These are phyloP conservation scores for Cyclotella atomus DNA, from an alignment of 108 stramenopile genomes.

Conservation along the genomic window DNA sequence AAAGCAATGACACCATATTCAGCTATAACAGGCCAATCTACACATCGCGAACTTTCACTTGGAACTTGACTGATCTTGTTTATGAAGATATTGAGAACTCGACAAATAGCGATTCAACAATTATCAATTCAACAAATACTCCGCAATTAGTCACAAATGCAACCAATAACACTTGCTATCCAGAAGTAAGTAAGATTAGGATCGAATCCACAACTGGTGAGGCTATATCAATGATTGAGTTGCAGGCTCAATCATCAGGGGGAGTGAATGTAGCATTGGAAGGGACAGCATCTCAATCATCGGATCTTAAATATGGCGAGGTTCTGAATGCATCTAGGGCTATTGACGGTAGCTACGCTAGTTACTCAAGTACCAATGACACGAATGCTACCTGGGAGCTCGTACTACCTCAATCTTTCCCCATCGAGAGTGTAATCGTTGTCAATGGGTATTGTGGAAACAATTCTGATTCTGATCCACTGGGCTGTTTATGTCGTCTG, in stretches of 20 bases:
- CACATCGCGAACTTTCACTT: neutral
- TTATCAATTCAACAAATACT: too few species aligned
- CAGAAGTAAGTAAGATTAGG: neutral
- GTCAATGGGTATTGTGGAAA: neutral
- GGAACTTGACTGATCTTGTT: too few species aligned
- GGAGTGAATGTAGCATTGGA: neutral
- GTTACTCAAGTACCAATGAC: neutral
- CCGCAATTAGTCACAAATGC: too few species aligned
- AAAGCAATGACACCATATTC: neutral
- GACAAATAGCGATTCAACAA: too few species aligned
- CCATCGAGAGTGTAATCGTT: neutral
- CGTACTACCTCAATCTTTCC: neutral
- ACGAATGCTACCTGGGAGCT: neutral
- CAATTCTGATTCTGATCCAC: neutral
- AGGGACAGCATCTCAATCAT: neutral
- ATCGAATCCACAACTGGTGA: neutral
- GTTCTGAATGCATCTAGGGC: neutral
- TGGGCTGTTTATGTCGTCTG: conserved; percentile 5
- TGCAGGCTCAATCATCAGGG: neutral
- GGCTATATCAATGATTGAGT: neutral
- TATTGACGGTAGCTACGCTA: neutral
- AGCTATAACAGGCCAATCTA: conserved; percentile 4
- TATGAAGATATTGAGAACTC: too few species aligned
- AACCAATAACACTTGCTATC: neutral
- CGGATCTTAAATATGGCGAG: neutral